A percentile compares a stretch with the other conserved stretches of the same genome.
phyloP scores from a whole-genome alignment of 2,329 filamentous ascomycete species.

The Dendryphion nanum region DNA sequence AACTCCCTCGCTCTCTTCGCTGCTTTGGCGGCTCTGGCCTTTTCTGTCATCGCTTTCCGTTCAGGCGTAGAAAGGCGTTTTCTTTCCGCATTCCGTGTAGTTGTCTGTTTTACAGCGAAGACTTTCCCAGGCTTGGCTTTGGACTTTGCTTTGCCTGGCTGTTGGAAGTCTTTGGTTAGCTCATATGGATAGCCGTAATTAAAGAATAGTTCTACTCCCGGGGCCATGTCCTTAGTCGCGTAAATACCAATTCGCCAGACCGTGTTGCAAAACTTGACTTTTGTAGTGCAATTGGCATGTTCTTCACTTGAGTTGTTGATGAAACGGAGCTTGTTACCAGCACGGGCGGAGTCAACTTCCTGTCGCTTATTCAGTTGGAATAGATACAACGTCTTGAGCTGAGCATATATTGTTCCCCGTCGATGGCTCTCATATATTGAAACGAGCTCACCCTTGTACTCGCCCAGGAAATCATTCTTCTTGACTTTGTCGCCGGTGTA shows the following conservation, averaged over 20 bases:
- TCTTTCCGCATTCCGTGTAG: too few relatives aligned
- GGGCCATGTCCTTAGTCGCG: constrained; percentile 63
- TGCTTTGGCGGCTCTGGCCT: neutral
- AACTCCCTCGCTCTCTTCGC: too few relatives aligned
- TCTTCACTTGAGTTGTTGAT: constrained; percentile 70
- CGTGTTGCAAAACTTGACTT: constrained; percentile 70
- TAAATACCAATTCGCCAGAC: constrained; percentile 73
- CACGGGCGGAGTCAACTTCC: constrained; percentile 68
- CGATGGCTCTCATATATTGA: constrained; percentile 68
- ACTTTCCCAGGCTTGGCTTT: too few relatives aligned
- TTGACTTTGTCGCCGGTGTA: constrained; percentile 68
- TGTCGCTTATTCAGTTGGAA: constrained; percentile 54
- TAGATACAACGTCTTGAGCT: constrained; percentile 62
- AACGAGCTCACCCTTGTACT: constrained; percentile 78
- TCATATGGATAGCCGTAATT: constrained; percentile 60
- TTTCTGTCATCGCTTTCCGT: neutral
- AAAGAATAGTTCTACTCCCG: constrained; percentile 78
- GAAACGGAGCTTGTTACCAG: constrained; percentile 78
- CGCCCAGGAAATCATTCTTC: constrained; percentile 71
- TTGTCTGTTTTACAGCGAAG: too few relatives aligned
- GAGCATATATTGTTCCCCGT: constrained; percentile 63
- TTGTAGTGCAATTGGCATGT: constrained; percentile 61
- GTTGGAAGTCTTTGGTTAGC: constrained; percentile 18
- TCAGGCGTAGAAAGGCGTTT: neutral
- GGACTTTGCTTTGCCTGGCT: too few relatives aligned